Evolutionary conservation across 371 early-diverging fungal species (phyloP).

Genomic region (Mucor lusitanicus): DNA sequence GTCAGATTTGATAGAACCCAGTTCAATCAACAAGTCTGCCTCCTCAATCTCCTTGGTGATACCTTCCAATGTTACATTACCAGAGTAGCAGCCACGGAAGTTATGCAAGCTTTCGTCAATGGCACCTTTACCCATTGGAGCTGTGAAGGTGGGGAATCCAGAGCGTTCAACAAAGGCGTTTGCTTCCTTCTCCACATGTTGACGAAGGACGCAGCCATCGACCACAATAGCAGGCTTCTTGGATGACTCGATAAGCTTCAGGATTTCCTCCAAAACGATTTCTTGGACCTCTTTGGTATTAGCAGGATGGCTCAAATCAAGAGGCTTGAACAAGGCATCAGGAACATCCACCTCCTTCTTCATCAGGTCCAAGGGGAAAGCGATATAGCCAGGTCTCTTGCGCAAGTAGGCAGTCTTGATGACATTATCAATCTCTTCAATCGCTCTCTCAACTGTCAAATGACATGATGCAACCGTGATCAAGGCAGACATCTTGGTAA

Average conservation of each 20-base stretch:
- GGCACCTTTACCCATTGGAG: constrained; percentile 54
- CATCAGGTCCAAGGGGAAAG: constrained; percentile 49
- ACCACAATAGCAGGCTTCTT: constrained; percentile 43
- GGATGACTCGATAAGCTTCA: constrained; percentile 29
- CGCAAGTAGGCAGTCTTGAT: constrained; percentile 17
- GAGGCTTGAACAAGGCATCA: background rate
- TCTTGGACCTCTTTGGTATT: constrained; percentile 30
- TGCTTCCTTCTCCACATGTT: constrained; percentile 27
- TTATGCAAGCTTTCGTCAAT: constrained; percentile 34
- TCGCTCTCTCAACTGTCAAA: constrained; percentile 31
- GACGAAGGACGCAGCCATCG: constrained; percentile 49
- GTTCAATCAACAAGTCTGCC: constrained; percentile 44
- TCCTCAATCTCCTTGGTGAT: constrained; percentile 35
- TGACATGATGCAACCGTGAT: constrained; percentile 43
- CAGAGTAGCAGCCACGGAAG: constrained; percentile 46
- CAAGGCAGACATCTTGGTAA: constrained; percentile 37
- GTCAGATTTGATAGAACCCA: constrained; percentile 52
- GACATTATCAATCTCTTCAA: constrained; percentile 45
- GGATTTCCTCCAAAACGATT: constrained; percentile 24
- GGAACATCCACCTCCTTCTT: constrained; percentile 26
- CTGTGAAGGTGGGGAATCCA: constrained; percentile 40
- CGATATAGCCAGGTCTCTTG: constrained; percentile 49
- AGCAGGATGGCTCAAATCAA: constrained; percentile 8
- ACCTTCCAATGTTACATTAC: constrained; percentile 28
- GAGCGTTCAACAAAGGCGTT: constrained; percentile 32